Conservation (phyloP, 768 basidiomycete species). For the Lenzites betulinus region DNA sequence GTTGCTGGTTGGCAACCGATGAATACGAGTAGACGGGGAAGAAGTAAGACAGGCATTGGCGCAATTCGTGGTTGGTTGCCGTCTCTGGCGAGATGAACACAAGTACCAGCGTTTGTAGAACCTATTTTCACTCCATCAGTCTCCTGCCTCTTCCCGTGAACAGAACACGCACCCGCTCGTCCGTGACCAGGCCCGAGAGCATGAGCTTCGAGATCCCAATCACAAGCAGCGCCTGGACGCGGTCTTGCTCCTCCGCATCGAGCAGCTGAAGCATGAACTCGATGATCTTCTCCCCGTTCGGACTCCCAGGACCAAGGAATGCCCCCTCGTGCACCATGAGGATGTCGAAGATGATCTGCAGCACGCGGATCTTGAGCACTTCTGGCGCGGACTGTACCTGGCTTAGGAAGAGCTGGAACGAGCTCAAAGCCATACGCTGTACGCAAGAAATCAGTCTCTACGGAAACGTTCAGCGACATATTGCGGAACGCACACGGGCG, state of each 20-base stretch:
- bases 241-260: conserved; percentile 55
- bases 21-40: conserved; percentile 86
- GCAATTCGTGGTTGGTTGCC: conserved; percentile 74
- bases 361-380: conserved; percentile 62
- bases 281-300: conserved; percentile 54
- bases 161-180: conserved; percentile 57
- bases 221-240: conserved; percentile 70
- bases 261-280: conserved; percentile 64
- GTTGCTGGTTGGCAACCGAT: conserved; percentile 67
- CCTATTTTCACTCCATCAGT: conserved; percentile 31
- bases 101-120: conserved; percentile 50
- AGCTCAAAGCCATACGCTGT: conserved; percentile 61
- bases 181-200: conserved; percentile 71
- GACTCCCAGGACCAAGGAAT: conserved; percentile 51
- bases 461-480: background rate
- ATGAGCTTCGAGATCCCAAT: conserved; percentile 87
- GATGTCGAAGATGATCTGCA: conserved; percentile 85
- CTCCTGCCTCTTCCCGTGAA: background rate
- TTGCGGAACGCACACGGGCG: conserved; percentile 51
- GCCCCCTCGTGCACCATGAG: conserved; percentile 80
- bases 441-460: background rate
- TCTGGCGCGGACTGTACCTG: conserved; percentile 71
- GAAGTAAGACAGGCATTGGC: conserved; percentile 87
- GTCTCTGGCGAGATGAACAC: conserved; percentile 83
- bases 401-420: conserved; percentile 79